Base-by-base conservation (phyloP, 2,329 filamentous ascomycete species). In the Neobulgaria alba region DNA sequence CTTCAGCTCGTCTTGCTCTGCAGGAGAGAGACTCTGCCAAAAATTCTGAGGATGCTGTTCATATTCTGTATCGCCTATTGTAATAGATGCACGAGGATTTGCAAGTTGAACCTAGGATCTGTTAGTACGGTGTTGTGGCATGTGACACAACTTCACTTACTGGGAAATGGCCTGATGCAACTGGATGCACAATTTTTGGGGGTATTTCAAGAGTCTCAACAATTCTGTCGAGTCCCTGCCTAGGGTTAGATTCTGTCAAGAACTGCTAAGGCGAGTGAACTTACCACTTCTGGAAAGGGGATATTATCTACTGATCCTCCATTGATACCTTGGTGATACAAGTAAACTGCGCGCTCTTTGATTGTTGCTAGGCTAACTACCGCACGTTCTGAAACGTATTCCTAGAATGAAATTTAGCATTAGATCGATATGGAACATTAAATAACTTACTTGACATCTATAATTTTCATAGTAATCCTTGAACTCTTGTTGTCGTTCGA, bases 21-120 rank as follows among this genome's bases (percentile, higher is more conserved):
- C 34, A 19, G 38, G 32, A 12, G 32, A 44, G 29, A 47, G 43
- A 30, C 34, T 38, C 5, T 23, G 10, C 50, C 48, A 53, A 36
- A 41, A 46, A 35, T 54, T 53, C 15, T 43, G 39, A 4, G 53
- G 53, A 38, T 55, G 53, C 38, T 53, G 53, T 35, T 54, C 46
- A 33, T 41, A 39, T 12, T 46, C 41, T 31, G 39, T 49, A 29
- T 51, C 49, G 14, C 47, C 47, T 12, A 30, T 12, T 3, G 36
- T 39, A 15, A 1, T 17, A 3, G 21, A 14, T 20, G 47, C 39
- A 15, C 36, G 32, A 3, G 34, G 15, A 26, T 43, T 41, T 5
- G 43, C 42, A 12, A 26, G 18, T 29, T 20, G 40, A 9, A 19
- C n/a, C 19, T 26, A 4, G 14, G 17, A 26, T 7, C 12, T 12